These are phyloP conservation scores for Penicillium tannophilum DNA, from an alignment of 495 filamentous ascomycete genomes.

Conservation along the genomic window DNA sequence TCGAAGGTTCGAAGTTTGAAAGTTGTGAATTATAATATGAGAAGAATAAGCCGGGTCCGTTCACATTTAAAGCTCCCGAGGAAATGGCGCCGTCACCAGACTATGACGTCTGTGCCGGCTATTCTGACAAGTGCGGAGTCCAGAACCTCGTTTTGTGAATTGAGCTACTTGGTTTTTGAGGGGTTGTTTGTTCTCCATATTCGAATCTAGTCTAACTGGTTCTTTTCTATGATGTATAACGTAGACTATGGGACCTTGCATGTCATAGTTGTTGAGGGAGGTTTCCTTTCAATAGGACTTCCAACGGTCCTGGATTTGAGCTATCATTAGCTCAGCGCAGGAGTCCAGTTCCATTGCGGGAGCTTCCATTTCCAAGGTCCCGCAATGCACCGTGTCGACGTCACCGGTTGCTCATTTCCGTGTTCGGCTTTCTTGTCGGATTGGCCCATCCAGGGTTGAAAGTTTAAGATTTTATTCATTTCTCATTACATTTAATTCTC, in stretches of 20 bases:
- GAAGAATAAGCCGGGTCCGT: not conserved
- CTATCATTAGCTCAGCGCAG: not conserved
- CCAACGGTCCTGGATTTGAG: not conserved
- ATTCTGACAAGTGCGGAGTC: conserved; percentile 1
- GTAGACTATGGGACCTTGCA: too few species aligned
- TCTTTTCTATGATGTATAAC: too few species aligned
- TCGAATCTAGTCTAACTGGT: not conserved
- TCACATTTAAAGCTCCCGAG: not conserved
- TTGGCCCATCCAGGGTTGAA: not conserved
- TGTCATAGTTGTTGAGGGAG: too few species aligned
- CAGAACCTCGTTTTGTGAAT: conserved; percentile 4
- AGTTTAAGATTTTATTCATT: not conserved
- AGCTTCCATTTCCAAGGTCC: conserved; percentile 3
- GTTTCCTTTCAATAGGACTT: not conserved
- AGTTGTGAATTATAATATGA: not conserved
- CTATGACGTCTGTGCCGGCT: conserved; percentile 26
- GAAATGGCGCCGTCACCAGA: conserved; percentile 9
- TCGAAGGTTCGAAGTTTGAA: conserved; percentile 1
- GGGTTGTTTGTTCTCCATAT: not conserved
- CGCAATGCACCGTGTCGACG: conserved; percentile 22
- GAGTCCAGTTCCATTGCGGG: not conserved
- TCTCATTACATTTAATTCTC: not conserved
- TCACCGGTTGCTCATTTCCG: conserved; percentile 33
- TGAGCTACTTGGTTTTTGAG: not conserved
- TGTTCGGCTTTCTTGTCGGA: conserved; percentile 8